Conservation (phyloP, 768 basidiomycete species). For the Kwoniella pini region DNA sequence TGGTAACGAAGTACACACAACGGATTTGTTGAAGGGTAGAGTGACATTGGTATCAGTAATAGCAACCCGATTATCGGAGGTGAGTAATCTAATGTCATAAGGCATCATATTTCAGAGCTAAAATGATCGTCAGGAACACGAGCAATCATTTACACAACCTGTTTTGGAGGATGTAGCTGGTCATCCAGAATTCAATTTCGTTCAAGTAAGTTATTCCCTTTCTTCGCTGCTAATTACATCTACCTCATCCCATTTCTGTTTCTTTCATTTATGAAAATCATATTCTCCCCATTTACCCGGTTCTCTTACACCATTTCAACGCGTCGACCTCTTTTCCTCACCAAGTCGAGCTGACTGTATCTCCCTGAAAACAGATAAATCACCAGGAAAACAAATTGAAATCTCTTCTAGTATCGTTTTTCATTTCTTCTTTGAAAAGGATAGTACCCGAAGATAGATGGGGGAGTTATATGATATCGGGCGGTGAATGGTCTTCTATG, state of each 20-base stretch:
- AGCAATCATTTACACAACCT: conserved; percentile 63
- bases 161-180: conserved; percentile 44
- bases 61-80: conserved; percentile 85
- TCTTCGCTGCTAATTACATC: background rate
- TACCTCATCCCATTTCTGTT: background rate
- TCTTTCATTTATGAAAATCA: no score
- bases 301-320: background rate
- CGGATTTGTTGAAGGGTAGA: conserved; percentile 71
- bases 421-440: conserved; percentile 71
- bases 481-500: conserved; percentile 47
- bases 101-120: background rate
- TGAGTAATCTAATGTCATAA: conserved; percentile 50
- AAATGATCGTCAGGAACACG: conserved; percentile 65
- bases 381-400: conserved; percentile 92
- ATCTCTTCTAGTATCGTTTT: conserved; percentile 82
- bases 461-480: conserved; percentile 45
- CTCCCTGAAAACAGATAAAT: conserved; percentile 64
- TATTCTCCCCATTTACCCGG: no score
- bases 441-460: conserved; percentile 64
- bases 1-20: conserved; percentile 68
- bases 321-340: no score
- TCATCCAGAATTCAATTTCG: conserved; percentile 45
- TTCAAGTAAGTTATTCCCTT: conserved; percentile 40
- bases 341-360: background rate
- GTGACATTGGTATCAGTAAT: conserved; percentile 79